Conservation (phyloP, 176 grass and related monocot species). For the Oryza longistaminata region DNA sequence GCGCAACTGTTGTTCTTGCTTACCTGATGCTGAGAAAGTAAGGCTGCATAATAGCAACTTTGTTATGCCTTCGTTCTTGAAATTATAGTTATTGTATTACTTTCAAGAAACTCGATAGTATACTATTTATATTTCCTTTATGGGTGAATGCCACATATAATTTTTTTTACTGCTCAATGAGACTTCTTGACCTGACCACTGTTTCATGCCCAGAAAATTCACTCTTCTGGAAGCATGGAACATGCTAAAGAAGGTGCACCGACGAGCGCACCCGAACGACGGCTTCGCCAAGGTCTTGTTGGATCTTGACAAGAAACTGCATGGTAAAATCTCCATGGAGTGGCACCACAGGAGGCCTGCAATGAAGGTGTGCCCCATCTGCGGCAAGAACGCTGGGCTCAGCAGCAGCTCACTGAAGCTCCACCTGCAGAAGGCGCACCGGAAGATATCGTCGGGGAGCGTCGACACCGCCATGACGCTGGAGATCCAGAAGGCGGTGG, state of each 20-base stretch:
- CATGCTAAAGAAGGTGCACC: constrained; percentile 79
- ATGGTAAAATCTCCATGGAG: constrained; percentile 76
- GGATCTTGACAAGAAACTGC: constrained; percentile 73
- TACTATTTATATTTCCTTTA: background rate
- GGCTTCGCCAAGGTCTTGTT: constrained; percentile 79
- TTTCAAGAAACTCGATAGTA: background rate
- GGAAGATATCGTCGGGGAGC: constrained; percentile 71
- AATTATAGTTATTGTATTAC: background rate
- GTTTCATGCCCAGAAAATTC: constrained; percentile 43
- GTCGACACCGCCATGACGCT: constrained; percentile 75
- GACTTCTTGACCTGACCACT: background rate
- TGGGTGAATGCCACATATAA: too few species aligned
- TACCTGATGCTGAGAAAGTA: constrained; percentile 93
- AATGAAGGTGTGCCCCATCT: constrained; percentile 87
- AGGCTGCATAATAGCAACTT: background rate
- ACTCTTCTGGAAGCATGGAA: constrained; percentile 89
- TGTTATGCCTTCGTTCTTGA: too few species aligned
- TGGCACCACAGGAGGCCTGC: constrained; percentile 78
- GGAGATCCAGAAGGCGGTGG: constrained; percentile 79
- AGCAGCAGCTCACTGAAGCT: constrained; percentile 93
- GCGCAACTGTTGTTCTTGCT: constrained; percentile 82
- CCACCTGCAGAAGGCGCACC: constrained; percentile 84
- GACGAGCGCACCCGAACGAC: constrained; percentile 83
- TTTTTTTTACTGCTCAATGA: too few species aligned
- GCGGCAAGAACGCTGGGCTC: constrained; percentile 80